Evolutionary conservation across 2,329 filamentous ascomycete species (phyloP).

Genomic region (Neofusicoccum laricinum): DNA sequence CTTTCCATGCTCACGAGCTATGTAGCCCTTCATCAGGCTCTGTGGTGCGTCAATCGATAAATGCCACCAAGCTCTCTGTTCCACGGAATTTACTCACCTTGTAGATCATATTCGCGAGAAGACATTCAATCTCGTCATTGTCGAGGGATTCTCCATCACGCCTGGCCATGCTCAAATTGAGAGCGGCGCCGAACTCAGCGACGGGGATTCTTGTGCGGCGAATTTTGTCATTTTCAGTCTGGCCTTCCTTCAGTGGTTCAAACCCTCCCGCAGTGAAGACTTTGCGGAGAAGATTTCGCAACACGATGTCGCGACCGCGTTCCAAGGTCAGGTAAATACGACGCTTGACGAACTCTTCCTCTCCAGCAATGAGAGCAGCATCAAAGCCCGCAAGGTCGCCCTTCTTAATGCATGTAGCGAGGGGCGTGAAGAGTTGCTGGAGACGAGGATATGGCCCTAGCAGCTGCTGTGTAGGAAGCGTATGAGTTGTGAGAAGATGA

Average conservation of each 20-base stretch:
- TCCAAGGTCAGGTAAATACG: conserved; percentile 95
- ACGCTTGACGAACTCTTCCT: conserved; percentile 89
- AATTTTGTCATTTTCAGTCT: conserved; percentile 59
- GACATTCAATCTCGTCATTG: conserved; percentile 89
- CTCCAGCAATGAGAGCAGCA: conserved; percentile 71
- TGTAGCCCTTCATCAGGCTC: conserved; percentile 98
- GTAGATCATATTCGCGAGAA: conserved; percentile 96
- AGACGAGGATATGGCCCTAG: conserved; percentile 74
- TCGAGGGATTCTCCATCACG: conserved; percentile 62
- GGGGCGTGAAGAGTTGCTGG: conserved; percentile 72
- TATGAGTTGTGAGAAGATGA: conserved; percentile 81
- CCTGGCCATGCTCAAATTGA: conserved; percentile 66
- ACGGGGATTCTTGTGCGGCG: conserved; percentile 74
- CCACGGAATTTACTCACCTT: conserved; percentile 61
- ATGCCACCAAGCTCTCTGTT: background rate
- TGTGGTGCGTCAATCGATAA: conserved; percentile 38
- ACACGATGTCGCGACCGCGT: conserved; percentile 82
- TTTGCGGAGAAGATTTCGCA: conserved; percentile 88
- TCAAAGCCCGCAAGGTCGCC: conserved; percentile 86
- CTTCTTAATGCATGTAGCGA: conserved; percentile 74
- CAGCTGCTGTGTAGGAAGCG: conserved; percentile 70
- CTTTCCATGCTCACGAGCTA: conserved; percentile 82
- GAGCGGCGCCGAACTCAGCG: conserved; percentile 78
- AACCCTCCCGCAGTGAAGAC: conserved; percentile 84
- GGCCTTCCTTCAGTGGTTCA: conserved; percentile 67